Evolutionary conservation across 2,329 filamentous ascomycete genomes (phyloP), one percentile per base, ranked within the genome.

Genomic region (Tolypocladium capitatum): DNA sequence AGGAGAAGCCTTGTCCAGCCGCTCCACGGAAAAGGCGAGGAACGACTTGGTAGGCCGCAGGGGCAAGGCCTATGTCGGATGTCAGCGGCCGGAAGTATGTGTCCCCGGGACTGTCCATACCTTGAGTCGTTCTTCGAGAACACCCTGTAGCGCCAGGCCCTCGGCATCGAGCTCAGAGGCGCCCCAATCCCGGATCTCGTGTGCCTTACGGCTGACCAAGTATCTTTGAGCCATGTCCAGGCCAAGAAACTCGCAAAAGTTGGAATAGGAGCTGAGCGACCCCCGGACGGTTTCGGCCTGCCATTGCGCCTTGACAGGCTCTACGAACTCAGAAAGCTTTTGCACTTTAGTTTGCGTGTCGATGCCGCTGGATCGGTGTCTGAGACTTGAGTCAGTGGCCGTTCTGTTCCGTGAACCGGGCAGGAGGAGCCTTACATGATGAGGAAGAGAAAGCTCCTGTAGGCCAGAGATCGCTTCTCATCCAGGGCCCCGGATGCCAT

Each of bases 1-100:
- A 9, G 78, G 68, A 5, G 85, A 83, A 5, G 76, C 75, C 55
- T 84, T 86, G 44, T 88, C 84, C 8, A 97, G 68, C 60, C 88
- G 88, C 56, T 98, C 94, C 0, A 92, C 91, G 0, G 91, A 94
- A 44, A 90, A 91, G 2, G 84, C 86, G n/a, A 98, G 69, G 60
- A 97, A 86, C 0, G 87, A 88, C 61, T 96, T 96, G 2, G 91
- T 96, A 7, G 86, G 78, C 48, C 91, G 81, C 38, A 98, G 68
- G 4, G 92, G 92, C 14, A 97, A 68, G 50, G 76, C 73, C 74
- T 84, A 20, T 43, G 14, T 8, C 34, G 40, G 8, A 32, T 48
- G 47, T 56, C 28, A 58, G 53, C 44, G 21, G 24, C 41, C 36
- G n/a, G 11, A n/a, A 13, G 28, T 11, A 7, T 2, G n/a, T 28